Evolutionary conservation across 306 rosid species (phyloP).

Genomic region (Fragaria nilgerrensis): DNA sequence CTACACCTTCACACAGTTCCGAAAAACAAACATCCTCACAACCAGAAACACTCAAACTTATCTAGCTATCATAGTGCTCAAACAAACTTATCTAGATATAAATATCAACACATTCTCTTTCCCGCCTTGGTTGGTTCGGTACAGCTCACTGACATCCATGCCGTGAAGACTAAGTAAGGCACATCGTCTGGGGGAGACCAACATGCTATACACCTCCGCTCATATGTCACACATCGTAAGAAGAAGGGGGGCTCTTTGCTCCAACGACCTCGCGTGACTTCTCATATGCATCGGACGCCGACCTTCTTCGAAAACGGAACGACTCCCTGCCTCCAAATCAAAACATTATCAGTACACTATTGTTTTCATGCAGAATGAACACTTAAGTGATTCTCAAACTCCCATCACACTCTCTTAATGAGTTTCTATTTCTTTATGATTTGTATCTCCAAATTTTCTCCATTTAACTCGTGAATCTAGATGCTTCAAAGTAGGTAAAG

Average conservation of each 20-base stretch:
- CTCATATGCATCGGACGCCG: conserved; percentile 66
- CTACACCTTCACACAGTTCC: not conserved
- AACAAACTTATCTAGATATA: not conserved
- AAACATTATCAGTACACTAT: conserved; percentile 5
- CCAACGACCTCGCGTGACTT: conserved; percentile 44
- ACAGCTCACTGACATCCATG: not conserved
- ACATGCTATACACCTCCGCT: not conserved
- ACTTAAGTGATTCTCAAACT: no score
- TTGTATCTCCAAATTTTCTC: no score
- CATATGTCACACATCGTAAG: conserved; percentile 66
- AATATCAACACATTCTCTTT: not conserved
- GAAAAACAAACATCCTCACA: not conserved
- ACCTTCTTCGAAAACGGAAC: conserved; percentile 63
- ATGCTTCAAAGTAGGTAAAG: not conserved
- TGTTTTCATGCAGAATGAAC: not conserved
- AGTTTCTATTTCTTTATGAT: no score
- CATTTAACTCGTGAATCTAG: no score
- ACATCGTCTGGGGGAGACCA: not conserved
- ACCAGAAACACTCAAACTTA: not conserved
- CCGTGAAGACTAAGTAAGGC: not conserved
- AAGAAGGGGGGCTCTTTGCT: conserved; percentile 55
- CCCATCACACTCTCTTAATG: no score
- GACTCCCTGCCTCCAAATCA: conserved; percentile 62
- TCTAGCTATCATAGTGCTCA: not conserved
- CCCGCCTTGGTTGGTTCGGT: not conserved